phyloP scores from a whole-genome alignment of 2,329 filamentous ascomycete genomes.

The Ceratocystis eucalypticola region DNA sequence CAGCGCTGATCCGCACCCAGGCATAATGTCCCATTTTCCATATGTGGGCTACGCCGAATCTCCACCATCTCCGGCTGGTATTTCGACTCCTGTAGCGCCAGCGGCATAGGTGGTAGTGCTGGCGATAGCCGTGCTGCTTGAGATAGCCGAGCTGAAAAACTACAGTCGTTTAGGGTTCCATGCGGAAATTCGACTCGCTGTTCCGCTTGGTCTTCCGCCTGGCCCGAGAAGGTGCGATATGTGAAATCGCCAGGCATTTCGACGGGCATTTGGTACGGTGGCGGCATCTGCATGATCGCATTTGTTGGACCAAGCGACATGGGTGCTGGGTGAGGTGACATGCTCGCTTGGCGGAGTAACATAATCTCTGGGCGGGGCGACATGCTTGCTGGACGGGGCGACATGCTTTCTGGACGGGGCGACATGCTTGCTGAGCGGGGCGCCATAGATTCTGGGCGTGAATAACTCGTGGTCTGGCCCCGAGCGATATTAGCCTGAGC shows the following conservation, averaged over 20 bases:
- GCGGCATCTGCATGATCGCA: neutral
- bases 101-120: neutral
- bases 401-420: neutral
- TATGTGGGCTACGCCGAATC: neutral
- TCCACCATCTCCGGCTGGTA: neutral
- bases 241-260: conserved; percentile 5
- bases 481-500: conserved; percentile 10
- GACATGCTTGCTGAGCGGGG: neutral
- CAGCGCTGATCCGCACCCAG: neutral
- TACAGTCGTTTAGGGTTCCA: neutral
- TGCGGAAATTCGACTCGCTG: neutral
- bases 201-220: neutral
- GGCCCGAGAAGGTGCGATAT: neutral
- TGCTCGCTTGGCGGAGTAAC: neutral
- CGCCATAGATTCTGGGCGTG: neutral
- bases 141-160: neutral
- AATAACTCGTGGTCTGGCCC: conserved; percentile 1
- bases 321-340: neutral
- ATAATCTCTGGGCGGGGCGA: neutral
- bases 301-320: too few species aligned
- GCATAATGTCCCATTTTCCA: neutral
- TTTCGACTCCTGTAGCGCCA: neutral
- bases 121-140: neutral
- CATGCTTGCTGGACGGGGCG: neutral
- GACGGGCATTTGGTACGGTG: neutral